Evolutionary conservation across 75 land plant genomes (phyloP), one percentile per base, ranked within the genome.

Genomic region (Pinus taeda): DNA sequence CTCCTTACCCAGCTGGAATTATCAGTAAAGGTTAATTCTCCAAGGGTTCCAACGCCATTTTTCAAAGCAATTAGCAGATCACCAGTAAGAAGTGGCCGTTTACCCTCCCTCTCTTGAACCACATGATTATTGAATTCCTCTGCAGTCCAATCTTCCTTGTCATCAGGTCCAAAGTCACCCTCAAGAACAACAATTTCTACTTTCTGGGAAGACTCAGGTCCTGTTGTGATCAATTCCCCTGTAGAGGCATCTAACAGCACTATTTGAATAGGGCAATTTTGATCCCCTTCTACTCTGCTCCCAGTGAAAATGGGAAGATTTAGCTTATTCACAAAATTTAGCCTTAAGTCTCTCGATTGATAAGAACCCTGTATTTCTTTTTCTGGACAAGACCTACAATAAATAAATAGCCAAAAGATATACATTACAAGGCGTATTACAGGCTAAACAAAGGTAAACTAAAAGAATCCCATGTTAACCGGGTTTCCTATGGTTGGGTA

Each of bases 1-100:
- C 88, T 85, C 63, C 86, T 85, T 4, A 75, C 87, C 96, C 96
- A 93, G 66, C 93, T 90, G 17, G 91, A 90, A 74, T 90, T 93
- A 76, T 93, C 93, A 6, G 95, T 93, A 67, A 93, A 88, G 22
- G 24, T 45, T 4, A 83, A 60, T 29, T 88, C 81, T 55, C 76
- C 79, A 69, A 93, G 13, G 15, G 13, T 60, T 2, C 85, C 93
- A 63, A 88, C 76, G 0, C 95, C 95, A 33, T 87, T 62, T 58
- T 55, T 79, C 77, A 93, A 59, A 6, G 81, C 49, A 14, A 87
- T 15, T 55, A 37, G 1, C 62, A 74, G 62, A 0, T 93, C 91
- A 49, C 95, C 95, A 18, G 83, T 75, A 42, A 92, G 67, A 59
- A 93, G 66, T 4, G 93, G 95, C 56, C 95, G 60, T 72, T 83